Evolutionary conservation across 1,284 basidiomycete genomes (phyloP), one percentile per base, ranked within the genome.

Genomic region (Sporisorium sorghi): DNA sequence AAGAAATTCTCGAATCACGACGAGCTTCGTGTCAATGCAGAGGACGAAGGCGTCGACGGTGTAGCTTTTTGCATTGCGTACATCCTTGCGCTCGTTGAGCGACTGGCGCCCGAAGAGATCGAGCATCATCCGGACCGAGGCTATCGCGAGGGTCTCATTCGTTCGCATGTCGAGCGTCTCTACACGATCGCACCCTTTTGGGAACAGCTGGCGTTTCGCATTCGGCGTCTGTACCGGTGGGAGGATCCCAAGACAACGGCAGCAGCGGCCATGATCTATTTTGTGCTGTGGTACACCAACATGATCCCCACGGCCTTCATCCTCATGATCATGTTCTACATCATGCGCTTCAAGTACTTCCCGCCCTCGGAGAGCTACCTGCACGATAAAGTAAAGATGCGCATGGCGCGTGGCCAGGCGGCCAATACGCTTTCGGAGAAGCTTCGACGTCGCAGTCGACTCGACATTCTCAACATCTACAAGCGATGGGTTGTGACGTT

Each of bases 111-210:
- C 19, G 79, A 83, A 51, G 82, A 83, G 52, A 72, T 84, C 47
- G 83, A 84, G 55, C 76, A 83, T 51, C 70, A 67, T 14, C 76
- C 79, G 1, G 73, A 79, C 44, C 70, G 73, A 51, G 66, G 79
- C 32, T 84, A 83, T 55, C 79, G 83, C 43, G 83, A 84, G 52
- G 71, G 78, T 26, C 64, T 76, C 10, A 76, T 78, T 8, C 78
- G 83, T 14, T 80, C 79, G 15, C 83, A 84, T 48, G 51, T 84
- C 21, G 82, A 83, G 55, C 77, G 83, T 7, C 72, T 84, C 30
- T 84, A 84, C 57, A 73, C 83, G 28, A 84, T 84, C 51, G 83
- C 83, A 7, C 83, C 83, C 0, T 84, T 84, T 51, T 84, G 83
- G 83, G 83, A 84, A 53, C 73, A 80, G 61, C 73, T 84, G 14